phyloP scores from a whole-genome alignment of 176 grass and related monocot genomes.

The Juncus inflexus region DNA sequence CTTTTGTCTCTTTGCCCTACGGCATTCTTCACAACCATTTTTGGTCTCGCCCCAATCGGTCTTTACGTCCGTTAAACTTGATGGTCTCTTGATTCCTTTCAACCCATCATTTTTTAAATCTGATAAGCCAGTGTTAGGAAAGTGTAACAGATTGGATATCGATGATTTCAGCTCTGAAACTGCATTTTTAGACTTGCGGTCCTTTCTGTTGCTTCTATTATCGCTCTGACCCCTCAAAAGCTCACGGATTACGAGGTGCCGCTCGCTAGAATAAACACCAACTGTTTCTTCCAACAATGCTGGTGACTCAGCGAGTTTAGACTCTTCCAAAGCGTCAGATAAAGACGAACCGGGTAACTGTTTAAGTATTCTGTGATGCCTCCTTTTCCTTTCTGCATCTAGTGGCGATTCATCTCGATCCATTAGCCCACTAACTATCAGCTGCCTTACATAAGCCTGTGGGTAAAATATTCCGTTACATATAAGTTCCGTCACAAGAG shows the following conservation, averaged over 20 bases:
- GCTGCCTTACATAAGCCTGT: conserved; percentile 90
- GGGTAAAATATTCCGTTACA: conserved; percentile 84
- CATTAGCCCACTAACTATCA: conserved; percentile 90
- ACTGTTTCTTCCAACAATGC: conserved; percentile 55
- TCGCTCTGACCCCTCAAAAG: conserved; percentile 44
- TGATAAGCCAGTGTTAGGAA: conserved; percentile 41
- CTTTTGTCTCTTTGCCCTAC: conserved; percentile 63
- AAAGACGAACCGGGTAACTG: conserved; percentile 73
- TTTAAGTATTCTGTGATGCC: conserved; percentile 81
- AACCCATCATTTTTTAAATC: conserved; percentile 44
- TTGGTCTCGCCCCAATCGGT: conserved; percentile 55
- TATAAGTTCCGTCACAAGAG: conserved; percentile 77
- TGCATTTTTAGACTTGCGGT: conserved; percentile 45
- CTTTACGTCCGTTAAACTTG: conserved; percentile 48
- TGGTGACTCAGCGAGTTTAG: conserved; percentile 40
- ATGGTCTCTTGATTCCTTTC: conserved; percentile 54
- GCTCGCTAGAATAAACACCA: conserved; percentile 77
- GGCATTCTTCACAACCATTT: conserved; percentile 80
- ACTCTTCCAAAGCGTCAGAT: conserved; percentile 77
- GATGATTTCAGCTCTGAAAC: conserved; percentile 60
- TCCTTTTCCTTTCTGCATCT: conserved; percentile 73
- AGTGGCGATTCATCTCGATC: conserved; percentile 56
- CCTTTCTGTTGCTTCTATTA: conserved; percentile 34
- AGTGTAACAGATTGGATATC: conserved; percentile 59
- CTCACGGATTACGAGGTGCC: conserved; percentile 74